Percentiles rank a stretch among this genome's conserved stretches.
Evolutionary conservation across 2,329 filamentous ascomycete species (phyloP).

Genomic region (Bipolaris zeicola): DNA sequence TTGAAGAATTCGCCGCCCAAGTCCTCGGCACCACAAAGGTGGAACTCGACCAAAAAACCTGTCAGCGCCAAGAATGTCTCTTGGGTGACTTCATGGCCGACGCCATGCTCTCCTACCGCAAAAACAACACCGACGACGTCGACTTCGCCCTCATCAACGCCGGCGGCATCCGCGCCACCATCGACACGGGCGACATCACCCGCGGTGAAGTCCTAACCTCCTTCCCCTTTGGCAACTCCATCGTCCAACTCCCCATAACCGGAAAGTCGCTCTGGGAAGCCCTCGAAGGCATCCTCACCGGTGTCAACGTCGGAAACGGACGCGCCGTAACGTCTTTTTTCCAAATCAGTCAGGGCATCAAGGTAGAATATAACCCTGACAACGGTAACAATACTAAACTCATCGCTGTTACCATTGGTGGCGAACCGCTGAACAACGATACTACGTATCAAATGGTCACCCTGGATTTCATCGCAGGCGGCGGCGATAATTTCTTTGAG

Average conservation of each 20-base stretch:
- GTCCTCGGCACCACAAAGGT: conserved; percentile 62
- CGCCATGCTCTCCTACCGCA: conserved; percentile 66
- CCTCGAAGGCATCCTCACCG: conserved; percentile 64
- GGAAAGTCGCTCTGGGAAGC: conserved; percentile 63
- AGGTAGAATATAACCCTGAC: conserved; percentile 62
- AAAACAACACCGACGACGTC: conserved; percentile 54
- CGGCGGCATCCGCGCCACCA: conserved; percentile 68
- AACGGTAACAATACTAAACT: conserved; percentile 58
- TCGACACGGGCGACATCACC: conserved; percentile 65
- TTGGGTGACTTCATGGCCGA: conserved; percentile 53
- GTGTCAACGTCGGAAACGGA: conserved; percentile 61
- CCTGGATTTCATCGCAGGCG: conserved; percentile 65
- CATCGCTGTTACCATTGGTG: conserved; percentile 59
- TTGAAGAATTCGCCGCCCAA: conserved; percentile 64
- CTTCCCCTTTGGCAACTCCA: conserved; percentile 69
- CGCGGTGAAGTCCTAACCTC: conserved; percentile 67
- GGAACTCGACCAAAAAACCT: conserved; percentile 64
- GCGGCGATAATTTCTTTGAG: conserved; percentile 65
- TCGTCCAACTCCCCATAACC: conserved; percentile 62
- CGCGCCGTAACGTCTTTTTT: conserved; percentile 63
- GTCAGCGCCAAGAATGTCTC: conserved; percentile 63
- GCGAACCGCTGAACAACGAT: conserved; percentile 54
- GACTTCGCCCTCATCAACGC: conserved; percentile 68
- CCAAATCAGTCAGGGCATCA: conserved; percentile 64
- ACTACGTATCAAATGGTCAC: conserved; percentile 64